Evolutionary conservation across 352 stramenopile species (phyloP).

Genomic region (Pythium phragmiticola): DNA sequence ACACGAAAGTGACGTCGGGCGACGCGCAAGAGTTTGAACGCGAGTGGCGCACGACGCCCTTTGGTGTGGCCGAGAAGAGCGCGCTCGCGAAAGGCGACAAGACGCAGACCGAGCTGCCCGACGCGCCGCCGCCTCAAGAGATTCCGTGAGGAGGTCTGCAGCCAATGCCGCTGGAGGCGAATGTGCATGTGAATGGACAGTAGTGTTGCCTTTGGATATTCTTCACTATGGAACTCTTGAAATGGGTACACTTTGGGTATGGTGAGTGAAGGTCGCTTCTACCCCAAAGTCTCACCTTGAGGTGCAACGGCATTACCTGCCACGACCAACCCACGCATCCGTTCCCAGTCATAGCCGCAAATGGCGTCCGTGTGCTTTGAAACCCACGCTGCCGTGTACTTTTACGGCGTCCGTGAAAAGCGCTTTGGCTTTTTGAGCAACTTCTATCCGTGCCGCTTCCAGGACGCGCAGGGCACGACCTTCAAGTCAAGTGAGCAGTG

Average conservation of each 20-base stretch:
- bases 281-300: neutral
- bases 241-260: conserved; percentile 11
- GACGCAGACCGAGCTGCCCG: conserved; percentile 44
- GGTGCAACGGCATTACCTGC: neutral
- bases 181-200: neutral
- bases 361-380: conserved; percentile 19
- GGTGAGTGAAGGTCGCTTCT: conserved; percentile 15
- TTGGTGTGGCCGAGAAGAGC: conserved; percentile 50
- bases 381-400: conserved; percentile 46
- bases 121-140: conserved; percentile 42
- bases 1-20: conserved; percentile 38
- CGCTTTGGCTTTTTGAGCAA: conserved; percentile 60
- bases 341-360: neutral
- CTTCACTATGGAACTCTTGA: neutral
- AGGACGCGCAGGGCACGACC: conserved; percentile 27
- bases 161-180: too few species aligned
- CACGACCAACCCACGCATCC: neutral
- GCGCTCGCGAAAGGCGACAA: conserved; percentile 37
- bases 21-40: conserved; percentile 46
- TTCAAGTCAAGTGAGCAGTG: conserved; percentile 73
- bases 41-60: conserved; percentile 54
- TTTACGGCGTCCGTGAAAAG: conserved; percentile 43
- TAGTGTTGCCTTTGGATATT: neutral
- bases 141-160: conserved; percentile 36
- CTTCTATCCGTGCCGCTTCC: conserved; percentile 57